Evolutionary conservation across 345 rosid species (phyloP).

Genomic region (Eucalyptus cladocalyx): DNA sequence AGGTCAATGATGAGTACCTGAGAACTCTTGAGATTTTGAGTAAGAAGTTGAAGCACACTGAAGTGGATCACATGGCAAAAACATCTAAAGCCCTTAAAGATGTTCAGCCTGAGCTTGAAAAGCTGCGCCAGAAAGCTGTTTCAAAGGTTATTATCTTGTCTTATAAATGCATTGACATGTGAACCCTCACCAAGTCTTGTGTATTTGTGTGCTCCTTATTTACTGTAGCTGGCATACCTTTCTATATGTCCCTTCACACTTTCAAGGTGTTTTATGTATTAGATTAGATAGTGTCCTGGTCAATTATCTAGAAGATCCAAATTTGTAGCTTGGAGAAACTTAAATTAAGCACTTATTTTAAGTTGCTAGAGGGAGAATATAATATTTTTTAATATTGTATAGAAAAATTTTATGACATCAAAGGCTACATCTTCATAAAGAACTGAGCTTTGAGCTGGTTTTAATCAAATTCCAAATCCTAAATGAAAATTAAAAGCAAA

Average conservation of each 20-base stretch:
- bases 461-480: neutral
- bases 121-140: conserved; percentile 91
- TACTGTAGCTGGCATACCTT: neutral
- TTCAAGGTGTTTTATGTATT: neutral
- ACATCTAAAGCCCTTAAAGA: conserved; percentile 88
- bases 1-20: conserved; percentile 93
- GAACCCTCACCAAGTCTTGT: neutral
- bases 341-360: neutral
- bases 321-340: neutral
- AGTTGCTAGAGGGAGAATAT: neutral
- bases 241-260: neutral
- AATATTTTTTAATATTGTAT: neutral
- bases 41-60: conserved; percentile 84
- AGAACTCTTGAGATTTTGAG: conserved; percentile 84
- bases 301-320: neutral
- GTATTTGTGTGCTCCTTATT: neutral
- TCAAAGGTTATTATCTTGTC: conserved; percentile 49
- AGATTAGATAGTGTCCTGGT: neutral
- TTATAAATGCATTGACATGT: neutral
- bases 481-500: neutral
- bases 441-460: neutral
- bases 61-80: conserved; percentile 65
- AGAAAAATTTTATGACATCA: neutral
- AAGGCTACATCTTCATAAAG: neutral
- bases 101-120: conserved; percentile 96